A percentile compares a stretch with the other conserved stretches of the same genome.
Evolutionary conservation across 139 green algal genomes (phyloP).

Genomic region (Auxenochlorella pyrenoidosa): DNA sequence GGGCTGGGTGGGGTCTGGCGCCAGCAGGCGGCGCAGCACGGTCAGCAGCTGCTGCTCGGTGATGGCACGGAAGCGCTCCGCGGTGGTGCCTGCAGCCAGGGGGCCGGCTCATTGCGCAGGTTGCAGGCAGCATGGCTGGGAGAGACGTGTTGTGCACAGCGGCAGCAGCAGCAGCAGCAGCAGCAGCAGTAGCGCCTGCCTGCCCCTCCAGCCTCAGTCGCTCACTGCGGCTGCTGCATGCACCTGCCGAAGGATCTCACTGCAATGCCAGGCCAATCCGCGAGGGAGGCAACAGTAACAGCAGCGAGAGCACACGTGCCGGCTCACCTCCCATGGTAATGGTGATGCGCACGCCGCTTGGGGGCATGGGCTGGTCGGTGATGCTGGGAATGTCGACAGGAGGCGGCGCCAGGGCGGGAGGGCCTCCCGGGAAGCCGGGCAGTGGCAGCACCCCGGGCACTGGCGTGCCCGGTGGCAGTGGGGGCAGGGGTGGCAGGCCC

Average conservation of each 20-base stretch:
- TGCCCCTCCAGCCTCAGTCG: too few species aligned
- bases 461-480: not conserved
- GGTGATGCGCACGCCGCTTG: not conserved
- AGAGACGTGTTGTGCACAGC: too few species aligned
- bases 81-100: not conserved
- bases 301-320: not conserved
- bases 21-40: conserved; percentile 15
- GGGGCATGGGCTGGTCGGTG: not conserved
- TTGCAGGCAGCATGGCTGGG: too few species aligned
- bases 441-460: not conserved
- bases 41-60: conserved; percentile 15
- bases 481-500: not conserved
- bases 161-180: too few species aligned
- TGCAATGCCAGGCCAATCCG: too few species aligned
- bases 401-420: not conserved
- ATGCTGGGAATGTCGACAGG: not conserved
- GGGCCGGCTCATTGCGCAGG: too few species aligned
- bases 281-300: too few species aligned
- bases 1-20: not conserved
- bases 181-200: too few species aligned
- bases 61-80: not conserved
- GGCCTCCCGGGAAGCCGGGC: not conserved
- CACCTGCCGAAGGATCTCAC: too few species aligned
- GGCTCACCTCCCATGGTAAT: not conserved
- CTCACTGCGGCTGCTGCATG: too few species aligned